These are phyloP conservation scores for Babesia caballi DNA, from an alignment of 169 alveolate species.

Conservation along the genomic window DNA sequence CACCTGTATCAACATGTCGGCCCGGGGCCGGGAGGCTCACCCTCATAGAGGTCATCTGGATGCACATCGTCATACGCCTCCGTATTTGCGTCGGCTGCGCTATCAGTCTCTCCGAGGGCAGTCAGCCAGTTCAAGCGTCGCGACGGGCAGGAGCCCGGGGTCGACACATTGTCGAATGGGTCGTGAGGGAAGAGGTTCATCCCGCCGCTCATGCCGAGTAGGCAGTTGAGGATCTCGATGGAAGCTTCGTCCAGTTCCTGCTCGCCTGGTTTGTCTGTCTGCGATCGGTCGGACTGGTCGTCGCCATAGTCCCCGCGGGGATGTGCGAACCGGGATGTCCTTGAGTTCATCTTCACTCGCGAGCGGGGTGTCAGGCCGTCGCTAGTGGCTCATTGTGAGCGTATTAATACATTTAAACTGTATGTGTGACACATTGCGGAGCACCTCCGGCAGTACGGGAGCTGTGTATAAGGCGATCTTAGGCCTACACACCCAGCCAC, in stretches of 20 bases:
- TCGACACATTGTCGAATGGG: slow-evolving; percentile 1
- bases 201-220: neutral
- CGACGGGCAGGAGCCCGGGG: slow-evolving; percentile 14
- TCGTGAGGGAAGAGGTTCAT: slow-evolving; percentile 16
- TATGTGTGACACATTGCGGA: no score
- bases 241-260: neutral
- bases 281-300: slow-evolving; percentile 1
- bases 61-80: slow-evolving; percentile 24
- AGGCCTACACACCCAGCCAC: no score
- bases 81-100: neutral
- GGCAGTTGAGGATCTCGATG: neutral
- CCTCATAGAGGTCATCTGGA: slow-evolving; percentile 32
- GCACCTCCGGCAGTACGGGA: no score
- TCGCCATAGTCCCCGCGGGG: slow-evolving; percentile 36
- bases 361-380: no score
- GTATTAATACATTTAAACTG: no score
- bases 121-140: slow-evolving; percentile 26
- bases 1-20: neutral
- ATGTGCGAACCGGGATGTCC: slow-evolving; percentile 31
- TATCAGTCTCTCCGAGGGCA: neutral
- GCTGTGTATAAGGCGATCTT: no score
- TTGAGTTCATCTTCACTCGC: slow-evolving; percentile 3
- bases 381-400: no score
- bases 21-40: neutral
- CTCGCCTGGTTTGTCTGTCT: neutral